A percentile compares a stretch with the other conserved stretches of the same genome.
Conservation (phyloP, 306 rosid genomes). For the Geum urbanum region DNA sequence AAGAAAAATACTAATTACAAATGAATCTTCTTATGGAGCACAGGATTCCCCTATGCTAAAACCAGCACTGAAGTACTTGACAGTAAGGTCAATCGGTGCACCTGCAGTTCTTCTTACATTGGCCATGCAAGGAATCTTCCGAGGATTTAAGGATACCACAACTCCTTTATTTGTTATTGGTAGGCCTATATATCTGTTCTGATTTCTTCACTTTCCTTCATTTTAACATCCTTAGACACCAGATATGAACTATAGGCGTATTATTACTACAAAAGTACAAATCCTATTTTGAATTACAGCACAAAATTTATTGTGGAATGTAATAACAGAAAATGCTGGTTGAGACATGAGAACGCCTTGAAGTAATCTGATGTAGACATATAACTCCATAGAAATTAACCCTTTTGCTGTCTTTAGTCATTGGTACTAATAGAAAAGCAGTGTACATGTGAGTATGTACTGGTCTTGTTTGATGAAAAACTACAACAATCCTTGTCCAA, state of each 20-base stretch:
- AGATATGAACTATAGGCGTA: background rate
- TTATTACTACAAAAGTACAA: no score
- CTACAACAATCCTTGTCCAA: background rate
- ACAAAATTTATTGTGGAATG: background rate
- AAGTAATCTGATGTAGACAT: background rate
- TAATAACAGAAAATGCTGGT: background rate
- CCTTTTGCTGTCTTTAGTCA: background rate
- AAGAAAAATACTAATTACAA: background rate
- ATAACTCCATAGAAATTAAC: background rate
- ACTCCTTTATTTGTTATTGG: constrained; percentile 91
- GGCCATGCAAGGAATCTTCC: constrained; percentile 95
- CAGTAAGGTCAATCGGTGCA: constrained; percentile 79
- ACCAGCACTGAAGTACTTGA: constrained; percentile 74
- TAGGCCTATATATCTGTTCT: constrained; percentile 23
- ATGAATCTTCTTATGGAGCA: constrained; percentile 4
- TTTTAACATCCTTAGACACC: background rate
- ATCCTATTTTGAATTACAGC: no score
- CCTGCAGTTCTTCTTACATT: constrained; percentile 98
- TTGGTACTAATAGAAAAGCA: background rate
- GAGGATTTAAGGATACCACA: constrained; percentile 95
- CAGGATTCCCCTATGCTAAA: constrained; percentile 76
- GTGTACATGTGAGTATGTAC: background rate
- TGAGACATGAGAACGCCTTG: background rate
- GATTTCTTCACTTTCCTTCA: background rate
- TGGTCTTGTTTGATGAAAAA: background rate